Conservation (phyloP, 75 land plant species). For the Sequoia sempervirens region DNA sequence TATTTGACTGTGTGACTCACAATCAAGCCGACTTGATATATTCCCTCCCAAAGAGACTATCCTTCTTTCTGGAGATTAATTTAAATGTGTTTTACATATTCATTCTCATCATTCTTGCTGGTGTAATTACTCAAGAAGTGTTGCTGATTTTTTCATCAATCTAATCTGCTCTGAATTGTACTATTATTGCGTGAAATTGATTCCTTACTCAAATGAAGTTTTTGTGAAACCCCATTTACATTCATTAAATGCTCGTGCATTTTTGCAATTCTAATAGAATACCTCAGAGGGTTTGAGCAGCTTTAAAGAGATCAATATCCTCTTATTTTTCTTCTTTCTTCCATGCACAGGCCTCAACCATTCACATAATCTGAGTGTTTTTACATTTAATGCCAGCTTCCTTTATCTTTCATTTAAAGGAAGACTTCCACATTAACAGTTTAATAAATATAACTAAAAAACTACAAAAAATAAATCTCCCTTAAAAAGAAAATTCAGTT, state of each 20-base stretch:
- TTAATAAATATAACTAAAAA: not conserved
- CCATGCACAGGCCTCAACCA: not conserved
- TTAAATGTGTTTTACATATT: no score
- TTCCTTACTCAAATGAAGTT: no score
- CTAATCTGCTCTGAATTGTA: not conserved
- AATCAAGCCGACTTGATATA: no score
- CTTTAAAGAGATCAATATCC: not conserved
- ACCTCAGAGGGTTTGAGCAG: not conserved
- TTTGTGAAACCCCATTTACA: no score
- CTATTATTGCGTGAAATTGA: no score
- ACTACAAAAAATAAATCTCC: not conserved
- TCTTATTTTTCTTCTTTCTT: not conserved
- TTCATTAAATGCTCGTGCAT: not conserved
- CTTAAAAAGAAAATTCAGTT: not conserved
- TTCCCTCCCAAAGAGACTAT: no score
- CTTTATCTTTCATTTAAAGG: not conserved
- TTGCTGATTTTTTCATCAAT: not conserved
- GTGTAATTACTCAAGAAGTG: no score
- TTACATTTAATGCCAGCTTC: not conserved
- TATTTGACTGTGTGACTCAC: no score
- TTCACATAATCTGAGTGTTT: not conserved
- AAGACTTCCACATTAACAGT: not conserved
- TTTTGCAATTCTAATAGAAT: not conserved
- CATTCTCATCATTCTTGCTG: no score
- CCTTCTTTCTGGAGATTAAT: no score